phyloP scores from a whole-genome alignment of 805 yeast genomes.

The Brettanomyces nanus region DNA sequence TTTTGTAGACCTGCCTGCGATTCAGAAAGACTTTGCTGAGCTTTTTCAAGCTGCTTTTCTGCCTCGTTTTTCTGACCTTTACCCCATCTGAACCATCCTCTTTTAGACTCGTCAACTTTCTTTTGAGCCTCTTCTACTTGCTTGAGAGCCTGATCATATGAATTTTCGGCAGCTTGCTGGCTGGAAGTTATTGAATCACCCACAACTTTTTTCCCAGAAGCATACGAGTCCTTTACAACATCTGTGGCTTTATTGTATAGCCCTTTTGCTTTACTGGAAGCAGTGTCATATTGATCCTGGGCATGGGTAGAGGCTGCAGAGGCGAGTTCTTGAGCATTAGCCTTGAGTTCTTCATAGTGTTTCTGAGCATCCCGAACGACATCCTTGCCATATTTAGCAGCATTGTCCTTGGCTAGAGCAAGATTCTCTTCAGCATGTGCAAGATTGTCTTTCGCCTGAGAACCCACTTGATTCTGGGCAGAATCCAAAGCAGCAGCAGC shows the following conservation, averaged over 20 bases:
- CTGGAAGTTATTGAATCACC: not conserved
- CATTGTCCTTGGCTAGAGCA: slow-evolving; percentile 23
- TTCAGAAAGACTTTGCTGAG: slow-evolving; percentile 9
- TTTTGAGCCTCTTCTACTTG: slow-evolving; percentile 8
- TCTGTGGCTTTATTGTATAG: slow-evolving; percentile 4
- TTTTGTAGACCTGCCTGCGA: slow-evolving; percentile 8
- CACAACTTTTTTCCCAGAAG: slow-evolving; percentile 3
- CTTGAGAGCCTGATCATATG: slow-evolving; percentile 16
- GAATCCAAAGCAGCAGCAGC: slow-evolving; percentile 7
- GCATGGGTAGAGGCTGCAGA: not conserved
- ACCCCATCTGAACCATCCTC: slow-evolving; percentile 1
- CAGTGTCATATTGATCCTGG: not conserved
- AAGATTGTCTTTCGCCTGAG: slow-evolving; percentile 27
- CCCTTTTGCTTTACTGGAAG: not conserved
- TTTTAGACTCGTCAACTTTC: slow-evolving; percentile 3
- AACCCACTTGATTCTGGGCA: slow-evolving; percentile 26
- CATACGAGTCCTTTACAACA: slow-evolving; percentile 6
- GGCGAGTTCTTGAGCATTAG: not conserved
- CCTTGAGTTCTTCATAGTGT: not conserved
- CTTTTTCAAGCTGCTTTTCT: slow-evolving; percentile 10
- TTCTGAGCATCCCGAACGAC: slow-evolving; percentile 4
- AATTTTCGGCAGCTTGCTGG: slow-evolving; percentile 1
- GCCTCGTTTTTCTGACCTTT: slow-evolving; percentile 2
- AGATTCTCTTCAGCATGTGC: slow-evolving; percentile 28
- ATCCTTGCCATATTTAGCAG: slow-evolving; percentile 9